Base-by-base conservation (phyloP, 2,329 filamentous ascomycete genomes). In the Colletotrichum spaethianum region DNA sequence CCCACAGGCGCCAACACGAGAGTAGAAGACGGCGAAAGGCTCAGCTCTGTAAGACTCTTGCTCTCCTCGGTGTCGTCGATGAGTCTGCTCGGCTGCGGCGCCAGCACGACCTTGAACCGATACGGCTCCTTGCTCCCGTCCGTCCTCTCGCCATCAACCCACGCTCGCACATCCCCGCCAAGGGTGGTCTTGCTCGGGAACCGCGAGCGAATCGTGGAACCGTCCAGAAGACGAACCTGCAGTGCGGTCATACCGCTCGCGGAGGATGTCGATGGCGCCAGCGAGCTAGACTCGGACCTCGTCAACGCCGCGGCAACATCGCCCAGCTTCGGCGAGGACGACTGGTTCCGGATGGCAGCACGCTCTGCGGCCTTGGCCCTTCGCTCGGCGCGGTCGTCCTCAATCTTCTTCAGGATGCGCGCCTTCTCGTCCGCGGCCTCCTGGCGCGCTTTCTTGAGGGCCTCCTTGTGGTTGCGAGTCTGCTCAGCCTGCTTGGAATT, bases 201-300 rank as follows among this genome's bases (percentile, higher is more conserved):
- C 23, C 89, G 90, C 4, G 87, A 88, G 50, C 94, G 91, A 23
- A 98, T 89, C 1, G 91, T 95, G 14, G 91, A 92, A 12, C 96
- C 96, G 78, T 98, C 94, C 68, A 97, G 93, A 0, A 98, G 86
- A 9, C 95, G 90, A 23, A 98, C 89, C 77, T 96, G 94, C 1
- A 98, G 84, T 23, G 92, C 89, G 0, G 83, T 80, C 75, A 77
- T 78, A 8, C 80, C 78, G 1, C 74, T 42, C 42, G 71, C 78
- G 11, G 40, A 46, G 16, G 69, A 69, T 23, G 75, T 79, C 6
- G 76, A 77, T 9, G 78, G 78, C 0, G 79, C 76, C 18, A 79
- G 59, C 75, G 76, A 80, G 50, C 78, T 82, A 64, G 80, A 78
- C 1, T 82, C 78, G 4, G 79, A 78, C 26, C 78, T 79, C 46